Percentiles rank a stretch among this genome's conserved stretches.
Evolutionary conservation across 352 stramenopile species (phyloP).

Genomic region (Phytopythium litorale): DNA sequence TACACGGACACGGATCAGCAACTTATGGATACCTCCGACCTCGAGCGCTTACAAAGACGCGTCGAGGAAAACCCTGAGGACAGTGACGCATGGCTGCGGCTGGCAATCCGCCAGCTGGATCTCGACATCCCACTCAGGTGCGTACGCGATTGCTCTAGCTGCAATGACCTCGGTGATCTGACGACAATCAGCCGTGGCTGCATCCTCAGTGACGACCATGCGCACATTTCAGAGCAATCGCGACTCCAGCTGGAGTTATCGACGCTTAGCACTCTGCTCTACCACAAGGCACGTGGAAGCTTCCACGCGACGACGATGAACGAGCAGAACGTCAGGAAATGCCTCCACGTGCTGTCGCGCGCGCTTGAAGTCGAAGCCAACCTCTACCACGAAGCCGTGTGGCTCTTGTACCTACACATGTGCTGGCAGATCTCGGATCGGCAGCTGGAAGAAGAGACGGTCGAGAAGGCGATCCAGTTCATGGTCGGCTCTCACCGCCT

Average conservation of each 20-base stretch:
- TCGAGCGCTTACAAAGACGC: conserved; percentile 21
- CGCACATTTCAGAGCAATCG: conserved; percentile 16
- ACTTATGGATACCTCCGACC: conserved; percentile 10
- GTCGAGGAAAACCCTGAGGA: conserved; percentile 26
- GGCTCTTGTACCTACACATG: conserved; percentile 38
- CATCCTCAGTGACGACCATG: conserved; percentile 22
- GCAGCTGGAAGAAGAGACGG: conserved; percentile 32
- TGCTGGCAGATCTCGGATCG: conserved; percentile 20
- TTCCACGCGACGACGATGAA: conserved; percentile 11
- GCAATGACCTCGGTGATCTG: not conserved
- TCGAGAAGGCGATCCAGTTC: conserved; percentile 37
- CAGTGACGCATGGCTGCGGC: conserved; percentile 37
- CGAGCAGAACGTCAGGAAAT: conserved; percentile 23
- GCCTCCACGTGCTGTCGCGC: conserved; percentile 31
- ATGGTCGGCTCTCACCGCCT: conserved; percentile 31
- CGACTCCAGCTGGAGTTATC: conserved; percentile 24
- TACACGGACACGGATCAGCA: conserved; percentile 26
- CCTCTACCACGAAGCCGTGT: conserved; percentile 38
- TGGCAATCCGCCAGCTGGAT: conserved; percentile 48
- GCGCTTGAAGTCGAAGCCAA: conserved; percentile 43
- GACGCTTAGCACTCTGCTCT: conserved; percentile 21
- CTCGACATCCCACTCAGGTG: conserved; percentile 38
- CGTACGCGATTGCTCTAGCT: not conserved
- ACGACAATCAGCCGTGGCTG: not conserved
- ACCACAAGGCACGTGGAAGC: conserved; percentile 11